Evolutionary conservation across 2,329 filamentous ascomycete species (phyloP).

Genomic region (Phoma herbarum): DNA sequence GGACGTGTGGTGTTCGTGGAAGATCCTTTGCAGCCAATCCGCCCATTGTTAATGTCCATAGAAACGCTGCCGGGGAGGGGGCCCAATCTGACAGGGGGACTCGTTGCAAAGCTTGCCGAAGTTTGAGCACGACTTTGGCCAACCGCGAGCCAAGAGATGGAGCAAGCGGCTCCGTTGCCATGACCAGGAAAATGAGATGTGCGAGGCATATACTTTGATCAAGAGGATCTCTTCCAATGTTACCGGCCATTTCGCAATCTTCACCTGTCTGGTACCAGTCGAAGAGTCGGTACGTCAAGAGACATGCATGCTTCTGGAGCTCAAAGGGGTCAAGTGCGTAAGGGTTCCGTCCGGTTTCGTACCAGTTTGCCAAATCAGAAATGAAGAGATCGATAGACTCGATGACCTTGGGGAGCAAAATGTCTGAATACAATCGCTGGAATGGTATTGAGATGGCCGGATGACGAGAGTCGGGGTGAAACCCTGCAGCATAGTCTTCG

Average conservation of each 20-base stretch:
- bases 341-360: conserved; percentile 22
- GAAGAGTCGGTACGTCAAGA: conserved; percentile 40
- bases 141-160: conserved; percentile 28
- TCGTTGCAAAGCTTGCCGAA: conserved; percentile 29
- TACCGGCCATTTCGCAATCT: conserved; percentile 6
- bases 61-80: conserved; percentile 32
- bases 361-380: conserved; percentile 36
- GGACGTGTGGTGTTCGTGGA: conserved; percentile 9
- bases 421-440: background rate
- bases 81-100: conserved; percentile 31
- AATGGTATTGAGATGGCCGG: background rate
- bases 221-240: conserved; percentile 17
- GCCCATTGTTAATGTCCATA: conserved; percentile 46
- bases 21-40: conserved; percentile 33
- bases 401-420: background rate
- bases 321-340: conserved; percentile 37
- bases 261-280: conserved; percentile 38
- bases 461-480: background rate
- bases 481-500: conserved; percentile 33
- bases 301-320: conserved; percentile 42
- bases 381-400: conserved; percentile 6
- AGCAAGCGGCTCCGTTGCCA: conserved; percentile 32
- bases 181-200: conserved; percentile 38
- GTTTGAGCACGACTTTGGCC: conserved; percentile 33
- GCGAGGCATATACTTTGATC: conserved; percentile 42